Evolutionary conservation across 176 grass and related monocot species (phyloP).

Genomic region (Zea luxurians): DNA sequence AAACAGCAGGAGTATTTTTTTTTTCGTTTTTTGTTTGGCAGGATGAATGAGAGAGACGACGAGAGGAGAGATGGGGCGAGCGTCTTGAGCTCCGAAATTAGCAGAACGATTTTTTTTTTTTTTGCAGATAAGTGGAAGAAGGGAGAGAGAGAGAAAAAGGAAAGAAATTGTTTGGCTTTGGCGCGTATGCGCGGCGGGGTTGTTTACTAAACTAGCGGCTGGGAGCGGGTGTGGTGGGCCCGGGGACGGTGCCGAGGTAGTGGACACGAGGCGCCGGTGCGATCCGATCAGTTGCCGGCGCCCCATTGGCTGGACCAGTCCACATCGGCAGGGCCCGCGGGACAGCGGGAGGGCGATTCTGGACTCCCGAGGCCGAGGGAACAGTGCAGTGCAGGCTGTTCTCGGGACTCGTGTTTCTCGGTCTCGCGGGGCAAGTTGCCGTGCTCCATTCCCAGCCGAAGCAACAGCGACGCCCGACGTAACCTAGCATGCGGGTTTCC

Average conservation of each 20-base stretch:
- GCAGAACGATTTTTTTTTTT: not conserved
- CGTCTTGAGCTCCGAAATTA: slow-evolving; percentile 7
- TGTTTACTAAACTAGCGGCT: slow-evolving; percentile 40
- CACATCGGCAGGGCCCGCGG: too few species aligned
- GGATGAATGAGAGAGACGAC: not conserved
- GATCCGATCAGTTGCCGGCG: slow-evolving; percentile 53
- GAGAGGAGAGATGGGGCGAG: not conserved
- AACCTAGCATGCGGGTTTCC: too few species aligned
- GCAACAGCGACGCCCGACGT: not conserved
- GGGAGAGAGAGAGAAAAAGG: too few species aligned
- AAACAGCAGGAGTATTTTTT: not conserved
- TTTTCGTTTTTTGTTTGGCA: not conserved
- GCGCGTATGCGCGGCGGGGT: not conserved
- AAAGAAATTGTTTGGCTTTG: not conserved
- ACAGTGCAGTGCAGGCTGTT: too few species aligned
- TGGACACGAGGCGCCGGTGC: slow-evolving; percentile 44
- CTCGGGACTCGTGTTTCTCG: too few species aligned
- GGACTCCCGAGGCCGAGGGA: too few species aligned
- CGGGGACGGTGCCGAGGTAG: slow-evolving; percentile 38
- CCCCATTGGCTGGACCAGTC: slow-evolving; percentile 30
- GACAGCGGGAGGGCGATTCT: too few species aligned
- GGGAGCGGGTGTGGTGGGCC: slow-evolving; percentile 43
- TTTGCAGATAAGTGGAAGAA: not conserved
- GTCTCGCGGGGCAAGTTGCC: too few species aligned
- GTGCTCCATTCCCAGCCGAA: not conserved